These are phyloP conservation scores for Lodderomyces orthopsilosis DNA, from an alignment of 1,139 yeast species.

Conservation along the genomic window DNA sequence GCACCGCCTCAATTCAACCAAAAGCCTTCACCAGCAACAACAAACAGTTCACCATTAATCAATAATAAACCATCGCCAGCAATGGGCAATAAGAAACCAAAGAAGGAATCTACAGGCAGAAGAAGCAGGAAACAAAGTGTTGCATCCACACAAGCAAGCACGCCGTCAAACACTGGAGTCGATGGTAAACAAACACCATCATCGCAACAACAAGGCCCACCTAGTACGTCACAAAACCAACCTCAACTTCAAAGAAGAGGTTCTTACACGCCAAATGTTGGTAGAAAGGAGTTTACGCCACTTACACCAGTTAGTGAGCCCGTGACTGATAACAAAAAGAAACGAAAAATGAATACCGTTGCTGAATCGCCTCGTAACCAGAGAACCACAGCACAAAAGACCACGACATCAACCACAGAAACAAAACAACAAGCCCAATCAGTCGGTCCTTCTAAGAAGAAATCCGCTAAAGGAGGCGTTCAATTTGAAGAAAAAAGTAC, in stretches of 20 bases:
- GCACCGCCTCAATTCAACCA: constrained; percentile 15
- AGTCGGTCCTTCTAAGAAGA: constrained; percentile 10
- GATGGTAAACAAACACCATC: constrained; percentile 15
- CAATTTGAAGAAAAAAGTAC: neutral
- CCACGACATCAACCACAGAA: neutral
- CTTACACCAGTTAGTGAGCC: constrained; percentile 45
- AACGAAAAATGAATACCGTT: constrained; percentile 22
- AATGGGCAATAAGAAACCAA: constrained; percentile 21
- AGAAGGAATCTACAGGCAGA: constrained; percentile 30
- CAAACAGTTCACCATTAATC: constrained; percentile 31
- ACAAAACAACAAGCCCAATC: constrained; percentile 19
- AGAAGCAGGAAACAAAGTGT: constrained; percentile 35
- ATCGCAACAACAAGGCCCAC: constrained; percentile 2
- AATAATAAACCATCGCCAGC: constrained; percentile 39
- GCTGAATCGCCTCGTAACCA: constrained; percentile 38
- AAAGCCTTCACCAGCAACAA: constrained; percentile 28
- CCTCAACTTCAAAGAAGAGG: constrained; percentile 7
- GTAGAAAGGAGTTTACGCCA: constrained; percentile 40
- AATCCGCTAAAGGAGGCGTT: neutral
- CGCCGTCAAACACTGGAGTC: constrained; percentile 14
- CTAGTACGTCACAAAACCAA: constrained; percentile 3
- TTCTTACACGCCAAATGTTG: constrained; percentile 25
- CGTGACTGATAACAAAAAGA: constrained; percentile 25
- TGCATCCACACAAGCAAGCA: constrained; percentile 8
- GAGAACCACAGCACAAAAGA: constrained; percentile 15